Base-by-base conservation (phyloP, 2,329 filamentous ascomycete species). In the Colletotrichum salicis region DNA sequence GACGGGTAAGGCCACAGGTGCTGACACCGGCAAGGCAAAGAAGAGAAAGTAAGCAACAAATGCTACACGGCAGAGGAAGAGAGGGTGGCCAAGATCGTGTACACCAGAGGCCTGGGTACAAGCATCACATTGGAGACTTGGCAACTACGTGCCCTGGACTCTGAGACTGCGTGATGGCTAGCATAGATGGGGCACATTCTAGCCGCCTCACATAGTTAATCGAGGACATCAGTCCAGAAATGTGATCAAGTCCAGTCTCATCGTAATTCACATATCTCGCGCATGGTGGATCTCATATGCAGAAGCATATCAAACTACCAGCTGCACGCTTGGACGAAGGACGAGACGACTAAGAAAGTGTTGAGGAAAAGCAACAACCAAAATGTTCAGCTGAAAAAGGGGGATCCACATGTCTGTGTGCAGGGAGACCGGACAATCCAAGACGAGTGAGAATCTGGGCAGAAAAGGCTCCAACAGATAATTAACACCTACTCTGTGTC, bases 1-100 rank as follows among this genome's bases (percentile, higher is more conserved):
- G 7, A 62, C 63, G 3, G 80, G 79, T 31, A 87, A 86, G 81
- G 79, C 86, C 2, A 88, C 84, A 3, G 89, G 89, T 33, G 82
- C 84, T 7, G 84, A 87, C 72, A 84, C 83, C 60, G 84, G 85
- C 48, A 83, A 83, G 70, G 82, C 80, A 12, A 84, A 80, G 67
- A 85, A 84, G 80, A 80, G 84, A 65, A 84, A 81, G 78, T 84
- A 75, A 77, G 75, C 4, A 45, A n/a, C 8, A 56, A 24, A 27
- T 24, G 37, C 35, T 33, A 12, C 56, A 51, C 51, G 37, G 60
- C 45, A 56, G 55, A 51, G 22, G 65, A 37, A 35, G 37, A 24
- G 66, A 57, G 22, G 45, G 69, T 22, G 48, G 62, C 55, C 41
- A 56, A 60, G 35, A 48, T 56, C 15, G 24, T 70, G 64, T 62